Percentiles rank a stretch among this genome's conserved stretches.
phyloP scores from a whole-genome alignment of 139 green algal genomes.

The Auxenochlorella pyrenoidosa region DNA sequence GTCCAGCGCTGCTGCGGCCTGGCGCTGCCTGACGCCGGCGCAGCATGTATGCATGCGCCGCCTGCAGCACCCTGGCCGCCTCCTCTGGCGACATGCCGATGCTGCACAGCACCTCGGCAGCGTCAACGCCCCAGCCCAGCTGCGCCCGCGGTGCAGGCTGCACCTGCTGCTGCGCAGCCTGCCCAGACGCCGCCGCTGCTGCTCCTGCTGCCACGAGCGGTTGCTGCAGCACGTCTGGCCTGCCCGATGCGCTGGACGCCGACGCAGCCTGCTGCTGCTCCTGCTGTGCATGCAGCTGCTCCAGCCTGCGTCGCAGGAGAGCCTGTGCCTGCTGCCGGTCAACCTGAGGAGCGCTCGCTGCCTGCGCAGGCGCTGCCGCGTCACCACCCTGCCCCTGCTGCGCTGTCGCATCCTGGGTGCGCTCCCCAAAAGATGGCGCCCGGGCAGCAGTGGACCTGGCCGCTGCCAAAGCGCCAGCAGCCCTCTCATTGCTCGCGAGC shows the following conservation, averaged over 20 bases:
- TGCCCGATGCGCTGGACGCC: neutral
- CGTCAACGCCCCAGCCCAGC: neutral
- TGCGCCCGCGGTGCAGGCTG: neutral
- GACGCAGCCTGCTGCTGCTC: neutral
- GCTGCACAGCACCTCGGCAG: slow-evolving; percentile 9
- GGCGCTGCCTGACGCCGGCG: neutral
- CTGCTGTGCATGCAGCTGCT: neutral
- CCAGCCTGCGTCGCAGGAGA: neutral
- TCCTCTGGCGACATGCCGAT: slow-evolving; percentile 5
- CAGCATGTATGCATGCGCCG: neutral
- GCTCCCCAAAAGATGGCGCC: neutral
- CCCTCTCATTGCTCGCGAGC: neutral
- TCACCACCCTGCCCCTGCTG: neutral
- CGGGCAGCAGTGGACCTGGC: neutral
- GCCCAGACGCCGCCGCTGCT: neutral
- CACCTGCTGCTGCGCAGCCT: neutral
- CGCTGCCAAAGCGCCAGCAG: neutral
- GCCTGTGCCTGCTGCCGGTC: neutral
- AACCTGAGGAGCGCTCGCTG: too few relatives aligned
- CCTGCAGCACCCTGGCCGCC: neutral
- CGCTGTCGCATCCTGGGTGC: neutral
- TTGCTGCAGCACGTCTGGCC: neutral
- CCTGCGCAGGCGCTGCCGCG: neutral
- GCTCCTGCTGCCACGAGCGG: neutral
- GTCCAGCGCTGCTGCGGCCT: neutral